Conservation (phyloP, 2,329 filamentous ascomycete genomes). For the Orbilia oligospora region DNA sequence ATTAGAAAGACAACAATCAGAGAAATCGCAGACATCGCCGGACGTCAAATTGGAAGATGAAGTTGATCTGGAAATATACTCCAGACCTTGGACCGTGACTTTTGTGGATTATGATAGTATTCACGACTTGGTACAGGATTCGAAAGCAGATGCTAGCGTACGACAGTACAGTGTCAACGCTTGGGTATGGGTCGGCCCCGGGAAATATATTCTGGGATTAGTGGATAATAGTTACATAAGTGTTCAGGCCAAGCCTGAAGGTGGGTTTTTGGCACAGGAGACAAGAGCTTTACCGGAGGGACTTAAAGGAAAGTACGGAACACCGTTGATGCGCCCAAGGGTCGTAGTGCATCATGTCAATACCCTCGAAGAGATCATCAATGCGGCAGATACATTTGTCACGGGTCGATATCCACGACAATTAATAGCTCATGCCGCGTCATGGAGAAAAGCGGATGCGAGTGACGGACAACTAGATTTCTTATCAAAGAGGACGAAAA, state of each 20-base stretch:
- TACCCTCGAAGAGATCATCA: slow-evolving; percentile 81
- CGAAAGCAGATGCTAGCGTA: slow-evolving; percentile 84
- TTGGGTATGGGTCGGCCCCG: slow-evolving; percentile 47
- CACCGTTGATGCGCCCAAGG: slow-evolving; percentile 78
- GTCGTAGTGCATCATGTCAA: slow-evolving; percentile 75
- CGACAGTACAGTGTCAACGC: slow-evolving; percentile 66
- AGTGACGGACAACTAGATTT: slow-evolving; percentile 77
- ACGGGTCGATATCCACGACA: slow-evolving; percentile 75
- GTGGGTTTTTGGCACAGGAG: slow-evolving; percentile 64
- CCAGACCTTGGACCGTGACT: slow-evolving; percentile 71
- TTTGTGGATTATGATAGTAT: slow-evolving; percentile 94
- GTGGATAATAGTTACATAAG: slow-evolving; percentile 64
- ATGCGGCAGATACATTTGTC: slow-evolving; percentile 82
- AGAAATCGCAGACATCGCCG: background rate
- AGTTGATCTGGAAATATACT: slow-evolving; percentile 45
- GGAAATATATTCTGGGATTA: slow-evolving; percentile 68
- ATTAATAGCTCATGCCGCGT: slow-evolving; percentile 77
- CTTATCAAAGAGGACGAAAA: slow-evolving; percentile 72
- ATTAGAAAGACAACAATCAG: slow-evolving; percentile 32
- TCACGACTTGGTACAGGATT: slow-evolving; percentile 89
- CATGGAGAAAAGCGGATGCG: slow-evolving; percentile 80
- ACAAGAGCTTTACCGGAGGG: slow-evolving; percentile 61
- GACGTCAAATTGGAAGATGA: background rate
- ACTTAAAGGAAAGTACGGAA: slow-evolving; percentile 16
- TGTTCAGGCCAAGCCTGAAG: slow-evolving; percentile 62